Evolutionary conservation across 805 yeast species (phyloP).

Genomic region (Tetrapisispora pingtungensis): DNA sequence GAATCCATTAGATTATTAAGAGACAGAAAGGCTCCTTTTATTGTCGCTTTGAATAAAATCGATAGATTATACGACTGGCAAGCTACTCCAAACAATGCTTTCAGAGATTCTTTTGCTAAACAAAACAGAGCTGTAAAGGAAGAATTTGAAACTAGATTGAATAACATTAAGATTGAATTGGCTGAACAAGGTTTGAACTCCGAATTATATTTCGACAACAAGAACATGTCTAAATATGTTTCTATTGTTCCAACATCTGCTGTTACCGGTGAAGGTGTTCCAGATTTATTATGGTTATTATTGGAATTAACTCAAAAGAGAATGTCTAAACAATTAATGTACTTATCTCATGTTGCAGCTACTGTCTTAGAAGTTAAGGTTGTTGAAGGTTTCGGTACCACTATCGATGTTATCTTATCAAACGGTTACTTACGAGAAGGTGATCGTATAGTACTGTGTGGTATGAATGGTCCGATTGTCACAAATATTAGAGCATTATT

Average conservation of each 20-base stretch:
- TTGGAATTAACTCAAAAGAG: constrained; percentile 95
- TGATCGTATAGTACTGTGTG: constrained; percentile 91
- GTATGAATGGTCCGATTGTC: constrained; percentile 96
- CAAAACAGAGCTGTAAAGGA: constrained; percentile 80
- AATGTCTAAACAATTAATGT: constrained; percentile 97
- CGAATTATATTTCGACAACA: constrained; percentile 91
- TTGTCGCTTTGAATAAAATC: constrained; percentile 93
- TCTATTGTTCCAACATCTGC: constrained; percentile 98
- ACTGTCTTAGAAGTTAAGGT: constrained; percentile 96
- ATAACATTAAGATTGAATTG: constrained; percentile 76
- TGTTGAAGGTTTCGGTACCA: constrained; percentile 96
- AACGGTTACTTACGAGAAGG: constrained; percentile 94
- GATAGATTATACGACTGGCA: constrained; percentile 98
- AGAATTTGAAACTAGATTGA: constrained; percentile 83
- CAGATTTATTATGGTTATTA: constrained; percentile 91
- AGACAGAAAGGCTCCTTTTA: constrained; percentile 95
- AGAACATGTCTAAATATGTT: constrained; percentile 84
- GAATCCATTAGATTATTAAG: constrained; percentile 87
- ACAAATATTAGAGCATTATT: constrained; percentile 91
- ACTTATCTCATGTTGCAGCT: constrained; percentile 82
- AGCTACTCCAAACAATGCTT: constrained; percentile 78
- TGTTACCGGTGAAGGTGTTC: constrained; percentile 99
- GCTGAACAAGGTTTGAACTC: constrained; percentile 98
- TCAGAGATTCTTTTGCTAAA: constrained; percentile 83
- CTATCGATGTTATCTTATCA: constrained; percentile 95